These are phyloP conservation scores for Calocybe gambosa DNA, from an alignment of 1,284 basidiomycete species.

Conservation along the genomic window DNA sequence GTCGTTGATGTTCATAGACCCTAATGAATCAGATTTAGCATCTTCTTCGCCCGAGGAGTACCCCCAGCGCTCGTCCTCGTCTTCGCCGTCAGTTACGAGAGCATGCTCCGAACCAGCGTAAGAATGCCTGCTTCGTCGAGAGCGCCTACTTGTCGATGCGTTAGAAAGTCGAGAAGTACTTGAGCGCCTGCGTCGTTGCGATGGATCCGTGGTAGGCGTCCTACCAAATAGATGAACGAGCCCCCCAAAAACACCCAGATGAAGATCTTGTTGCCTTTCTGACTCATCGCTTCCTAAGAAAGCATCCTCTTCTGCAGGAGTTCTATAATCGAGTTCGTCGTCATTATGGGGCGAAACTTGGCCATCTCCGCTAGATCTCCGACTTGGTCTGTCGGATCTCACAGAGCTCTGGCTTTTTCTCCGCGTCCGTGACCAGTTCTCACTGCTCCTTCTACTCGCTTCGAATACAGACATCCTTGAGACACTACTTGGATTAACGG, in stretches of 20 bases:
- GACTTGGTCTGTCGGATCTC: conserved; percentile 25
- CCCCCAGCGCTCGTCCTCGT: conserved; percentile 67
- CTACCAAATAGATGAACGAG: conserved; percentile 66
- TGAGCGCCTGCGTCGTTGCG: conserved; percentile 40
- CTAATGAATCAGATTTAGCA: conserved; percentile 38
- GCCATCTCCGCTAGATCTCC: conserved; percentile 45
- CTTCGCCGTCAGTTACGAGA: conserved; percentile 46
- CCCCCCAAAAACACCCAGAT: conserved; percentile 58
- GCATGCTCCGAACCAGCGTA: conserved; percentile 55
- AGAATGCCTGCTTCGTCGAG: conserved; percentile 48
- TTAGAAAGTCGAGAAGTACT: conserved; percentile 51
- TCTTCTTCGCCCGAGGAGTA: conserved; percentile 73
- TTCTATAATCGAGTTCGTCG: conserved; percentile 22
- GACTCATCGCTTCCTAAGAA: conserved; percentile 21
- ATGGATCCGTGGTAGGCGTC: conserved; percentile 31
- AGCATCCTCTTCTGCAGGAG: conserved; percentile 23
- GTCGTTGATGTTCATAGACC: conserved; percentile 27
- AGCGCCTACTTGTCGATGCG: conserved; percentile 41
- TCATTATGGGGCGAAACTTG: conserved; percentile 34
- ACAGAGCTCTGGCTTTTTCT: conserved; percentile 47
- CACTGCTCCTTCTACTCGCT: conserved; percentile 50
- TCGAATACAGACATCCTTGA: conserved; percentile 70
- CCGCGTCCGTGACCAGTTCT: conserved; percentile 41
- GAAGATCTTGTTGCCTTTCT: conserved; percentile 23
- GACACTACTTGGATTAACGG: conserved; percentile 66